A percentile compares a stretch with the other conserved stretches of the same genome.
phyloP scores from a whole-genome alignment of 2,329 filamentous ascomycete species.

The Cladophialophora immunda region DNA sequence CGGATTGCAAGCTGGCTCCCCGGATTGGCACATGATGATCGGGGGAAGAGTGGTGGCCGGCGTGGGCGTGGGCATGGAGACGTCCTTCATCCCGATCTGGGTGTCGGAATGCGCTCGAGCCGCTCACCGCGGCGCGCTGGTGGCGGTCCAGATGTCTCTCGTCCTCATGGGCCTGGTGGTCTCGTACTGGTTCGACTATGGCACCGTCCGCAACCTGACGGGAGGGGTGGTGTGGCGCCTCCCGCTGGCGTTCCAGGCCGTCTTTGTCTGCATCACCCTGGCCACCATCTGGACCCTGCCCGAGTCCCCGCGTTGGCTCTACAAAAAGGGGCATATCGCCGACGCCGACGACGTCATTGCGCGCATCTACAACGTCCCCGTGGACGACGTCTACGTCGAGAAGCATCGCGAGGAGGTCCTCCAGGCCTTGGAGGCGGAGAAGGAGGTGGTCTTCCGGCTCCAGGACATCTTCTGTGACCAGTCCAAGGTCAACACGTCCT shows the following conservation, averaged over 20 bases:
- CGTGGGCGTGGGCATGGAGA: slow-evolving; percentile 34
- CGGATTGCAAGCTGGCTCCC: slow-evolving; percentile 38
- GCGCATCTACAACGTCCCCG: not conserved
- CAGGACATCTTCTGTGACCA: slow-evolving; percentile 5
- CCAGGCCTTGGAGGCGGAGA: not conserved
- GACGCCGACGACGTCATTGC: not conserved
- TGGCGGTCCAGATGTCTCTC: not conserved
- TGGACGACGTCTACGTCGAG: not conserved
- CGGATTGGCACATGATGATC: slow-evolving; percentile 38
- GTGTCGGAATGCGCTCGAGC: not conserved
- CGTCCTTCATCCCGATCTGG: slow-evolving; percentile 1
- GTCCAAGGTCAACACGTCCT: slow-evolving; percentile 8
- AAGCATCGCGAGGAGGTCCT: slow-evolving; percentile 2
- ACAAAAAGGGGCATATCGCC: not conserved
- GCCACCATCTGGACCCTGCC: not conserved
- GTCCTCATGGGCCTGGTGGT: slow-evolving; percentile 4
- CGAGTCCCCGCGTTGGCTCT: not conserved
- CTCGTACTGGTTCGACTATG: slow-evolving; percentile 9
- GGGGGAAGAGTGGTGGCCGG: slow-evolving; percentile 41
- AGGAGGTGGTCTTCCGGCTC: slow-evolving; percentile 5
- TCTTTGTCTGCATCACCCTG: not conserved
- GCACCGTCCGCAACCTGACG: not conserved
- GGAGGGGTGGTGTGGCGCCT: slow-evolving; percentile 6
- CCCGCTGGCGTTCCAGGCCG: slow-evolving; percentile 4
- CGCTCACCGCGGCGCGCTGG: not conserved